A percentile compares a stretch with the other conserved stretches of the same genome.
Conservation (phyloP, 441 rosid species). For the Gossypium davidsonii region DNA sequence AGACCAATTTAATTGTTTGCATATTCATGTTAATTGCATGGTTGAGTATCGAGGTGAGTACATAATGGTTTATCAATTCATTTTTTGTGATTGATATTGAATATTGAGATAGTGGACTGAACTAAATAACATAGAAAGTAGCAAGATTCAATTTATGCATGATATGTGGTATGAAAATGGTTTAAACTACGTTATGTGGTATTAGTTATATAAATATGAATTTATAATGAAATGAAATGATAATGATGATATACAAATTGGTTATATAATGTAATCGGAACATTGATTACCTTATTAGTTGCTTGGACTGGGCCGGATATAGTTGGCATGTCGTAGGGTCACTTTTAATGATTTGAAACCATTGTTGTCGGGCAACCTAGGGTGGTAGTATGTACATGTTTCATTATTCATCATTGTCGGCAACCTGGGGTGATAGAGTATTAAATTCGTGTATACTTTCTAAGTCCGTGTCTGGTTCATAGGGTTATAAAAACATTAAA, state of each 20-base stretch:
- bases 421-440: neutral
- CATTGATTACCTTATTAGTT: too few relatives aligned
- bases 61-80: too few relatives aligned
- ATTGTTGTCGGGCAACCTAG: neutral
- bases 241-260: too few relatives aligned
- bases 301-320: too few relatives aligned
- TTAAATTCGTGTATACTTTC: neutral
- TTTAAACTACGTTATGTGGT: neutral
- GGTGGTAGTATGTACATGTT: neutral
- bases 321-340: too few relatives aligned
- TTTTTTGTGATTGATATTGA: too few relatives aligned
- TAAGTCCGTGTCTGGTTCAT: neutral
- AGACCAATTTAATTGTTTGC: neutral
- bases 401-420: neutral
- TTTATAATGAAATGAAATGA: too few relatives aligned
- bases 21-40: neutral
- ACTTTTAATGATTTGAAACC: too few relatives aligned
- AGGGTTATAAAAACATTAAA: too few relatives aligned
- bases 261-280: too few relatives aligned
- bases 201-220: too few relatives aligned
- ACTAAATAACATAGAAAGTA: neutral
- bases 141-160: neutral
- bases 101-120: neutral
- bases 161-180: neutral
- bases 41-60: too few relatives aligned